Evolutionary conservation across 202 grass and related monocot genomes (phyloP).

Genomic region (Schoenoplectus tabernaemontani): DNA sequence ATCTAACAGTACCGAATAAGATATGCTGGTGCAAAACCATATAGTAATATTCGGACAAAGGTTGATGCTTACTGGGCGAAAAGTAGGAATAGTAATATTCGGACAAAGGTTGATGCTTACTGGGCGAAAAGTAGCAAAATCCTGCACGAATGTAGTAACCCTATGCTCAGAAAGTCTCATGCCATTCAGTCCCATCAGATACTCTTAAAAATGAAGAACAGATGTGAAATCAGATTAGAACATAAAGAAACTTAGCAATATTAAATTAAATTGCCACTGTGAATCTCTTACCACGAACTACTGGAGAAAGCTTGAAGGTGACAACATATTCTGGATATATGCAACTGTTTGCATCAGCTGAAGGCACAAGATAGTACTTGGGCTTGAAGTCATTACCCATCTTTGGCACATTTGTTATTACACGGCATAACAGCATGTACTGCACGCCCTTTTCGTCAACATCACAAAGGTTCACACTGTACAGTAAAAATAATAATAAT

Average conservation of each 20-base stretch:
- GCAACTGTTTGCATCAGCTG: constrained; percentile 38
- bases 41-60: not conserved
- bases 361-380: constrained; percentile 56
- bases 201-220: constrained; percentile 52
- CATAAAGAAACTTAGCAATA: constrained; percentile 16
- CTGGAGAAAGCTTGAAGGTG: constrained; percentile 54
- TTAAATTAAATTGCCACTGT: constrained; percentile 24
- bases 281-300: constrained; percentile 51
- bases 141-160: constrained; percentile 27
- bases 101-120: constrained; percentile 31
- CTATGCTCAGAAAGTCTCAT: constrained; percentile 37
- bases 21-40: not conserved
- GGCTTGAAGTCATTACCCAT: constrained; percentile 35
- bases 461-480: constrained; percentile 75
- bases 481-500: constrained; percentile 4
- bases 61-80: constrained; percentile 45
- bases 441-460: constrained; percentile 83
- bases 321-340: constrained; percentile 72
- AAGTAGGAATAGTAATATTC: constrained; percentile 19
- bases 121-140: constrained; percentile 40
- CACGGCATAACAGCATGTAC: constrained; percentile 71
- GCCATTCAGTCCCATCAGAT: constrained; percentile 67
- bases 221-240: constrained; percentile 24
- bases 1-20: not conserved
- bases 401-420: constrained; percentile 58